These are phyloP conservation scores for Lophiostoma macrostomum DNA, from an alignment of 495 filamentous ascomycete genomes.

Conservation along the genomic window DNA sequence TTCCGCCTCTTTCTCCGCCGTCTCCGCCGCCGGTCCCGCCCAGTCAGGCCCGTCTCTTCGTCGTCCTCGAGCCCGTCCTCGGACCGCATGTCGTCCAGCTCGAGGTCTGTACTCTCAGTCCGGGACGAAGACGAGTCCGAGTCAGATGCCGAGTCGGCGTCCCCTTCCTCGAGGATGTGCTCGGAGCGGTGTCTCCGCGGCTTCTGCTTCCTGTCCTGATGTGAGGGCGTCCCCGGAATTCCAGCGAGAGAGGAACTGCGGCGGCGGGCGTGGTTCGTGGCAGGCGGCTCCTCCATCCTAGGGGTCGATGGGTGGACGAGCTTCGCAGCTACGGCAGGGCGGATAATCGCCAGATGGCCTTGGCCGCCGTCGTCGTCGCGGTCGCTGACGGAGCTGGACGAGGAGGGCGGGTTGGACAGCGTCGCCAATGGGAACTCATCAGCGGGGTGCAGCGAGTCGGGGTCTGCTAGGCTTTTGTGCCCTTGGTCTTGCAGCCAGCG, in stretches of 20 bases:
- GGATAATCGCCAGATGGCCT: constrained; percentile 3
- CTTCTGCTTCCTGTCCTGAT: constrained; percentile 11
- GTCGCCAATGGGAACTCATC: constrained; percentile 34
- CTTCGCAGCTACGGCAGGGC: constrained; percentile 12
- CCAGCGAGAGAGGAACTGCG: constrained; percentile 30
- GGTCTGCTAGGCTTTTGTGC: constrained; percentile 4
- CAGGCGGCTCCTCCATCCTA: constrained; percentile 27
- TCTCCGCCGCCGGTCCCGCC: constrained; percentile 63
- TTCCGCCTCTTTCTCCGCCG: constrained; percentile 62
- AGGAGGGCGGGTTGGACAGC: constrained; percentile 28
- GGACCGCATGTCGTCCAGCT: constrained; percentile 56
- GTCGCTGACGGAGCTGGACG: constrained; percentile 8
- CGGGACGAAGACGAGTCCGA: constrained; percentile 29
- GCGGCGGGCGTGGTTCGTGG: constrained; percentile 21
- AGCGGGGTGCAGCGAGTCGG: constrained; percentile 28
- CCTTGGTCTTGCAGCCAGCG: constrained; percentile 22
- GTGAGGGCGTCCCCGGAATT: not conserved
- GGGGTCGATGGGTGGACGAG: constrained; percentile 26
- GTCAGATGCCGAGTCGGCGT: constrained; percentile 22
- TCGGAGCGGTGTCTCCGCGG: constrained; percentile 14
- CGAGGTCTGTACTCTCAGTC: constrained; percentile 45
- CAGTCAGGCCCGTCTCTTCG: constrained; percentile 83
- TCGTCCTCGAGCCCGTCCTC: constrained; percentile 80
- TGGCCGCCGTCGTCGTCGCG: constrained; percentile 19
- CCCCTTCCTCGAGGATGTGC: constrained; percentile 23